Conservation (phyloP, 2,329 filamentous ascomycete species). For the Fusarium pseudograminearum region DNA sequence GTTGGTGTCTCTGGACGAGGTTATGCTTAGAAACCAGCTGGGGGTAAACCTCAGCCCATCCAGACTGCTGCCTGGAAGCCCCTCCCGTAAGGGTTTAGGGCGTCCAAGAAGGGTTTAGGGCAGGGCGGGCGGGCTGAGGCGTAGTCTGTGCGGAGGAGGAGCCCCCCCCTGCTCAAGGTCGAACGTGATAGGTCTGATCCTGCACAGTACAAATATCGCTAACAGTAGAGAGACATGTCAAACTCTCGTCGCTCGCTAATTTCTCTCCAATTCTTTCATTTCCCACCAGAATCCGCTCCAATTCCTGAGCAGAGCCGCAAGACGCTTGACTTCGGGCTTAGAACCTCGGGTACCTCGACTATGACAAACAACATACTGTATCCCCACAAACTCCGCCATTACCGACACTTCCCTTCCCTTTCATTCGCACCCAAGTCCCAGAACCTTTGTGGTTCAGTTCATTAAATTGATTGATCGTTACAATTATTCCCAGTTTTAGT, state of each 20-base stretch:
- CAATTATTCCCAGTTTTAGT: constrained; percentile 13
- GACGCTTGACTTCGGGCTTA: constrained; percentile 26
- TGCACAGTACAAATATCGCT: constrained; percentile 2
- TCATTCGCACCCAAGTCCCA: constrained; percentile 16
- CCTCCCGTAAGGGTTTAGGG: constrained; percentile 37
- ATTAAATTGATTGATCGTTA: constrained; percentile 5
- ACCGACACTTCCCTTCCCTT: constrained; percentile 18
- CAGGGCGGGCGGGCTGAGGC: constrained; percentile 44
- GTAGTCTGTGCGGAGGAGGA: constrained; percentile 46
- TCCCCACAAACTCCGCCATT: constrained; percentile 38
- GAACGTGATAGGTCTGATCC: constrained; percentile 15
- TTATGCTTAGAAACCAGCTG: constrained; percentile 48
- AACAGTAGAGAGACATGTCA: constrained; percentile 3
- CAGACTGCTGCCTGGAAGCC: constrained; percentile 52
- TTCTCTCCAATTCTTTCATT: constrained; percentile 1
- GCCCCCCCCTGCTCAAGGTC: constrained; percentile 37
- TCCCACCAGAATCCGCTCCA: constrained; percentile 10
- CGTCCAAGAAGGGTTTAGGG: constrained; percentile 23
- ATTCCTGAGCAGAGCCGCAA: constrained; percentile 37
- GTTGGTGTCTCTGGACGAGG: constrained; percentile 33
- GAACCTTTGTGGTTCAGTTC: constrained; percentile 30
- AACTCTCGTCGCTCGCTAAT: not conserved
- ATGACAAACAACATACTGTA: constrained; percentile 29
- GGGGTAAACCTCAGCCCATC: constrained; percentile 45
- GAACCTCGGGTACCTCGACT: constrained; percentile 37